Percentiles rank a stretch among this genome's conserved stretches.
These are phyloP conservation scores for Artemisia tridentata DNA, from an alignment of 129 eudicot species.

Conservation along the genomic window DNA sequence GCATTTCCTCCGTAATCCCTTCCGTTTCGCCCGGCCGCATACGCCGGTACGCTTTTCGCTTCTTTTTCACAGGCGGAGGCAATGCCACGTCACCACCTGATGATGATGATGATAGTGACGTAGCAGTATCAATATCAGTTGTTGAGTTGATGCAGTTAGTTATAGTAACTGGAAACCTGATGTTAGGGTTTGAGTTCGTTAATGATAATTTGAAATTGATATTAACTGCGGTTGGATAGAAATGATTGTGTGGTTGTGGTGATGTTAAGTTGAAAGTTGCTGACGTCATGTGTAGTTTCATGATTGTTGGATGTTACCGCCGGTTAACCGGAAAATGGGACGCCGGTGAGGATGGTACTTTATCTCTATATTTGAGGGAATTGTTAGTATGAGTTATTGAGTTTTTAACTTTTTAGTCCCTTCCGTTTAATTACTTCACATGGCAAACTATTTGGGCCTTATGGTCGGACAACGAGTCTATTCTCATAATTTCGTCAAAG, in stretches of 20 bases:
- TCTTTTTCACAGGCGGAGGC: conserved; percentile 47
- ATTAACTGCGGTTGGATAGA: conserved; percentile 1
- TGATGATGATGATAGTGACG: background rate
- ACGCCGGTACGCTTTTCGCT: conserved; percentile 55
- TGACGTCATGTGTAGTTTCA: conserved; percentile 24
- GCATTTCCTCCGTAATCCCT: conserved; percentile 92
- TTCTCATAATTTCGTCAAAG: too few relatives aligned
- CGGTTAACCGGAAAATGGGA: conserved; percentile 24
- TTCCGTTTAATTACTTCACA: background rate
- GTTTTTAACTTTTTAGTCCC: background rate
- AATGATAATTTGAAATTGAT: conserved; percentile 9
- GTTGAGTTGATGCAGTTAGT: conserved; percentile 22
- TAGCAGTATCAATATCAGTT: conserved; percentile 2
- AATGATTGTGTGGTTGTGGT: conserved; percentile 10
- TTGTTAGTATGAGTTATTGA: background rate
- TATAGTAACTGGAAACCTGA: conserved; percentile 21
- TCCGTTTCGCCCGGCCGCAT: conserved; percentile 68
- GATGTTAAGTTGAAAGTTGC: conserved; percentile 26
- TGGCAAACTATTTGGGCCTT: too few relatives aligned
- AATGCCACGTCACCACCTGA: conserved; percentile 2
- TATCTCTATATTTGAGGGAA: conserved; percentile 1
- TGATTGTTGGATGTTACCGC: conserved; percentile 1
- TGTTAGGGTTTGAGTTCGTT: conserved; percentile 9
- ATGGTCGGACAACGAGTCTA: too few relatives aligned
- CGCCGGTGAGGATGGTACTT: background rate